These are phyloP conservation scores for Exophiala spinifera DNA, from an alignment of 2,329 filamentous ascomycete species.

Conservation along the genomic window DNA sequence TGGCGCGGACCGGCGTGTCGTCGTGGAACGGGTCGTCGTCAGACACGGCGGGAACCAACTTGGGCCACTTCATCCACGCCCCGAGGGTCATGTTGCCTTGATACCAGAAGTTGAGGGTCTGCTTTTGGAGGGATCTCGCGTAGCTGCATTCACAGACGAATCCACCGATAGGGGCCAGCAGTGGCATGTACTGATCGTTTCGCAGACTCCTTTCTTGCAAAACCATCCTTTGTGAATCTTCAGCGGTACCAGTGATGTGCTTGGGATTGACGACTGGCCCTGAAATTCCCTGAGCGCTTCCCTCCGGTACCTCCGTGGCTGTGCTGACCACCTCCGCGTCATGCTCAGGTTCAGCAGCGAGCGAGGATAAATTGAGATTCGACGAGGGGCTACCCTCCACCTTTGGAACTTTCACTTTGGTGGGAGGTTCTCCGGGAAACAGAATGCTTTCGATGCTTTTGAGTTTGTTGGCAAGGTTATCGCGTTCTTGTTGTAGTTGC, in stretches of 20 bases:
- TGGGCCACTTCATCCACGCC: slow-evolving; percentile 11
- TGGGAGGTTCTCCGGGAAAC: background rate
- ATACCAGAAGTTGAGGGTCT: slow-evolving; percentile 5
- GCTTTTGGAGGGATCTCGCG: background rate
- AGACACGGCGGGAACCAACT: background rate
- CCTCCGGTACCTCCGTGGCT: too few species aligned
- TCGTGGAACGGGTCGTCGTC: slow-evolving; percentile 5
- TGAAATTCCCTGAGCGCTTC: background rate
- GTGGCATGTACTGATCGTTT: background rate
- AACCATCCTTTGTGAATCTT: background rate
- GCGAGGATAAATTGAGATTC: background rate
- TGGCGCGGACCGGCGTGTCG: slow-evolving; percentile 12
- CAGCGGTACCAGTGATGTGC: background rate
- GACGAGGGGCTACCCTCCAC: background rate
- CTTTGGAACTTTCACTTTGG: background rate
- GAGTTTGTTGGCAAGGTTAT: slow-evolving; percentile 17
- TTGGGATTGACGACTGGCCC: background rate
- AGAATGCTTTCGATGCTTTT: slow-evolving; percentile 16
- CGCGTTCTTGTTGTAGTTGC: slow-evolving; percentile 17
- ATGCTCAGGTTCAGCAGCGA: background rate
- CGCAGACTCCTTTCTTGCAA: background rate
- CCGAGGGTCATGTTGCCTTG: background rate
- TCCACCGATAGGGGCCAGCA: background rate
- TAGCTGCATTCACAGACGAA: slow-evolving; percentile 4
- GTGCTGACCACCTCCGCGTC: too few species aligned